Evolutionary conservation across 1,284 basidiomycete species (phyloP), one percentile per base, ranked within the genome.

Genomic region (Cerrena zonata): DNA sequence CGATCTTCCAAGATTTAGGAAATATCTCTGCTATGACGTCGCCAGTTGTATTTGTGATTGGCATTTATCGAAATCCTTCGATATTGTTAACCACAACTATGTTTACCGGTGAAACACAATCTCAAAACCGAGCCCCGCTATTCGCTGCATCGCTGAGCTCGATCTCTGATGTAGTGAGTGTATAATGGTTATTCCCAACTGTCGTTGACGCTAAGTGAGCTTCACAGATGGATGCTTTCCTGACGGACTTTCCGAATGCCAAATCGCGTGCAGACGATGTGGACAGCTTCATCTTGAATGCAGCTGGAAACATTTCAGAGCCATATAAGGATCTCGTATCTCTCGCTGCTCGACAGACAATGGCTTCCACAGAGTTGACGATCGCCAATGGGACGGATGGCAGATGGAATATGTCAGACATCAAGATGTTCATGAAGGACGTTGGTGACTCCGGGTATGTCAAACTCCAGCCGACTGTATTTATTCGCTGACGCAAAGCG

Each of bases 381-480:
- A 52, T 70, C 13, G 54, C 57, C 5, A 60, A 57, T 13, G 58
- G 59, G 25, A 34, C 58, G 2, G 57, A 68, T 51, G 73, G 74
- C 2, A 61, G 61, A 1, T 63, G 53, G 42, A 69, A 73, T 48
- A 50, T 58, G 0, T 66, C 66, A 0, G 75, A 78, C 54, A 64
- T 76, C 10, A 69, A 69, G 61, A 67, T 69, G 22, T 79, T 78
- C 64, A 74, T 78, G 74, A 77, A 63, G 54, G 56, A 62, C 43
- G 49, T 63, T 1, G 63, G 60, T 4, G 48, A 25, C n/a, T 41
- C 27, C 24, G 41, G 49, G 58, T 60, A 30, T 4, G 48, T 45
- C 41, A 51, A 50, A 25, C n/a, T n/a, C n/a, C n/a, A n/a, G n/a
- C n/a, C n/a, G n/a, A n/a, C n/a, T n/a, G n/a, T n/a, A n/a, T n/a